These are phyloP conservation scores for Fusarium nematophilum DNA, from an alignment of 2,329 filamentous ascomycete species.

Conservation along the genomic window DNA sequence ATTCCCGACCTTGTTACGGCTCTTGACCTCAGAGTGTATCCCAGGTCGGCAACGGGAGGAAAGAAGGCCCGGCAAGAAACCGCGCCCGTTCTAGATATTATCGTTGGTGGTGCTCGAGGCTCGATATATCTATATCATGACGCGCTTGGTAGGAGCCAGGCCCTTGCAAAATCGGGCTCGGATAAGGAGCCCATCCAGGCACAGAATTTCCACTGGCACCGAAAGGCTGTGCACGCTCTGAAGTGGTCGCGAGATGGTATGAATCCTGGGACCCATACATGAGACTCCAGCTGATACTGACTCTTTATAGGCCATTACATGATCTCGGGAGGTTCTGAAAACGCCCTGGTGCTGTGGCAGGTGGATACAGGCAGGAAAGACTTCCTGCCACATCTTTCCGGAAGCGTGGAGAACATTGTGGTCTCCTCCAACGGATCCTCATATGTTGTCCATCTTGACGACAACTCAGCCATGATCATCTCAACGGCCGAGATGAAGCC, in stretches of 20 bases:
- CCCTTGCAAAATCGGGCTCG: slow-evolving; percentile 51
- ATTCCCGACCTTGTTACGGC: slow-evolving; percentile 73
- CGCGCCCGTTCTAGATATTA: slow-evolving; percentile 72
- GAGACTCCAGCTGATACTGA: slow-evolving; percentile 44
- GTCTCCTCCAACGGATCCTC: slow-evolving; percentile 83
- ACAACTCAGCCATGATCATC: slow-evolving; percentile 91
- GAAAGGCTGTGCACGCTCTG: slow-evolving; percentile 81
- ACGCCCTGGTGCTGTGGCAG: slow-evolving; percentile 92
- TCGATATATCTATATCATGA: slow-evolving; percentile 86
- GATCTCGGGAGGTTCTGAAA: slow-evolving; percentile 91
- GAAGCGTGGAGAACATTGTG: slow-evolving; percentile 84
- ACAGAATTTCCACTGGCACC: slow-evolving; percentile 90
- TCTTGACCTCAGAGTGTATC: slow-evolving; percentile 68
- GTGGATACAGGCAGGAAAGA: slow-evolving; percentile 86
- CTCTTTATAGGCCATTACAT: slow-evolving; percentile 81
- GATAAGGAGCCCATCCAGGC: slow-evolving; percentile 64
- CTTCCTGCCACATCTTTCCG: slow-evolving; percentile 89
- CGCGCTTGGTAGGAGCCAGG: slow-evolving; percentile 69
- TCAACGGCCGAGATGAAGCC: slow-evolving; percentile 91
- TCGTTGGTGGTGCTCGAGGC: slow-evolving; percentile 80
- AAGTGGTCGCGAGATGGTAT: slow-evolving; percentile 94
- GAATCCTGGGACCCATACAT: slow-evolving; percentile 5
- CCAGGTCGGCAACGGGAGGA: slow-evolving; percentile 27
- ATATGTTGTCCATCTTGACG: slow-evolving; percentile 86
- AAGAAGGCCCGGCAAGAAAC: slow-evolving; percentile 44